phyloP scores from a whole-genome alignment of 2,329 filamentous ascomycete species.

The Trichoderma sp. region DNA sequence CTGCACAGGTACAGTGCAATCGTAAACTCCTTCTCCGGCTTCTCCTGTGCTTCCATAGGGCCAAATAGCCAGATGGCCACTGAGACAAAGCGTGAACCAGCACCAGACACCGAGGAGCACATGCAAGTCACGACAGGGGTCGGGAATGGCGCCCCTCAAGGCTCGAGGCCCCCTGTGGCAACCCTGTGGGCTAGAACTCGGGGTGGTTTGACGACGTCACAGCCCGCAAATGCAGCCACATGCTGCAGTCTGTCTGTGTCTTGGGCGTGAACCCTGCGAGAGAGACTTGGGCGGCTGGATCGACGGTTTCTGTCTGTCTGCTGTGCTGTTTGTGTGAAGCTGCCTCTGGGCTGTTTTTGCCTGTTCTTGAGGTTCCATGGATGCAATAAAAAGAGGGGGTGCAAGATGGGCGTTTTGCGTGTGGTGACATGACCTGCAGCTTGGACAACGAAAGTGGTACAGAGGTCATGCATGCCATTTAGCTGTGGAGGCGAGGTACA shows the following conservation, averaged over 20 bases:
- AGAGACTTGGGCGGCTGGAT: background rate
- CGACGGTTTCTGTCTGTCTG: background rate
- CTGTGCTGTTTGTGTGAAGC: too few relatives aligned
- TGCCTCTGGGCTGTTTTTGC: too few relatives aligned
- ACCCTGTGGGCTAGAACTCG: background rate
- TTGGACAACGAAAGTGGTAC: background rate
- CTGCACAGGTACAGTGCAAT: background rate
- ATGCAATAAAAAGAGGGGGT: background rate
- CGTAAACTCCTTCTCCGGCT: background rate
- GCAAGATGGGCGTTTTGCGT: background rate
- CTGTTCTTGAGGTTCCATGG: background rate
- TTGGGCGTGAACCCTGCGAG: background rate
- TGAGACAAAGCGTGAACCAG: background rate
- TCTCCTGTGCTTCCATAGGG: background rate
- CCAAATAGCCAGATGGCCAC: background rate
- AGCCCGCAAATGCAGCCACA: slow-evolving; percentile 19
- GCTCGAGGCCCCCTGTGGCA: background rate
- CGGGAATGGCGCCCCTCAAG: slow-evolving; percentile 9
- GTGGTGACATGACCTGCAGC: too few relatives aligned
- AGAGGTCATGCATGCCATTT: background rate
- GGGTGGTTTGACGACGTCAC: slow-evolving; percentile 22
- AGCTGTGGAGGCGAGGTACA: too few relatives aligned
- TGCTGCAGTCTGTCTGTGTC: slow-evolving; percentile 1
- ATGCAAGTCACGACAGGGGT: slow-evolving; percentile 20
- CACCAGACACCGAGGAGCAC: background rate